A percentile compares a stretch with the other conserved stretches of the same genome.
phyloP scores from a whole-genome alignment of 805 yeast genomes.

The Kodamaea hsintzibuensis region DNA sequence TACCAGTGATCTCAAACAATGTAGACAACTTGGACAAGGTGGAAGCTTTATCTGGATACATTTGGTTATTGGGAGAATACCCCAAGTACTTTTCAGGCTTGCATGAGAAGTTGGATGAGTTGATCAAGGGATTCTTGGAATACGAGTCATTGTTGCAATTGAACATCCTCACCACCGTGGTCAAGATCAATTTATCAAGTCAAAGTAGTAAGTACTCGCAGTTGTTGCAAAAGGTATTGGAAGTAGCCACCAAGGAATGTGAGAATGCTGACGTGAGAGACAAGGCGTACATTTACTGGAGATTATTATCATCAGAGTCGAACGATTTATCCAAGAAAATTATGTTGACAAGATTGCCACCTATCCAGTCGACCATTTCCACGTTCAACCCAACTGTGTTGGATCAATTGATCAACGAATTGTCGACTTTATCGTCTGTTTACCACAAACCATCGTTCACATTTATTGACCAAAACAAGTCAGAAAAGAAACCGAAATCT shows the following conservation, averaged over 20 bases:
- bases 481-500: slow-evolving; percentile 16
- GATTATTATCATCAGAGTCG: slow-evolving; percentile 56
- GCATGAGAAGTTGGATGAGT: slow-evolving; percentile 43
- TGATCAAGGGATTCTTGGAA: slow-evolving; percentile 55
- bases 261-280: slow-evolving; percentile 80
- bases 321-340: slow-evolving; percentile 49
- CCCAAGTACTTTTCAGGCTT: slow-evolving; percentile 59
- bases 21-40: slow-evolving; percentile 48
- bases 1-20: slow-evolving; percentile 54
- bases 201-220: slow-evolving; percentile 33
- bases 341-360: slow-evolving; percentile 64
- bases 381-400: slow-evolving; percentile 67
- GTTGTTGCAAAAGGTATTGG: slow-evolving; percentile 58
- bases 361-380: slow-evolving; percentile 70
- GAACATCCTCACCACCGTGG: slow-evolving; percentile 59
- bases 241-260: slow-evolving; percentile 60
- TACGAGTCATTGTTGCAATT: slow-evolving; percentile 63
- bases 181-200: slow-evolving; percentile 47
- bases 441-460: slow-evolving; percentile 79
- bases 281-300: slow-evolving; percentile 78
- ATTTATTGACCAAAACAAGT: slow-evolving; percentile 44
- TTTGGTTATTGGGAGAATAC: slow-evolving; percentile 75
- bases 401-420: slow-evolving; percentile 67
- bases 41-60: slow-evolving; percentile 58
- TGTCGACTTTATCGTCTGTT: slow-evolving; percentile 85